Percentiles rank a stretch among this genome's conserved stretches.
phyloP scores from a whole-genome alignment of 176 grass and related monocot genomes.

The Poa pratensis region DNA sequence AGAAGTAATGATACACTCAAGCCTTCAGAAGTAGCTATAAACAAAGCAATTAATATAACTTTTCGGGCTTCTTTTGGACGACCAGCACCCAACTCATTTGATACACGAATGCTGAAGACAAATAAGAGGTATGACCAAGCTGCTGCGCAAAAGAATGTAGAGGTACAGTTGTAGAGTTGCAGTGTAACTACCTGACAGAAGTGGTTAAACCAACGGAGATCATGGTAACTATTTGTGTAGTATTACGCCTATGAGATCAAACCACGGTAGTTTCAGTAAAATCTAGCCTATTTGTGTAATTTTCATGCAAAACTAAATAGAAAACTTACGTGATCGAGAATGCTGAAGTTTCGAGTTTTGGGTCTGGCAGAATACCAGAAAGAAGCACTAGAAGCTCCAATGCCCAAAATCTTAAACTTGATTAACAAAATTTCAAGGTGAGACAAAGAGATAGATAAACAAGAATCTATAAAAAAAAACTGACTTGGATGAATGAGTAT shows the following conservation, averaged over 20 bases:
- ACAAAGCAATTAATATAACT: conserved; percentile 39
- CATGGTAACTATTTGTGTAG: conserved; percentile 57
- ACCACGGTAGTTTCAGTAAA: neutral
- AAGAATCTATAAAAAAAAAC: neutral
- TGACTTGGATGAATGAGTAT: neutral
- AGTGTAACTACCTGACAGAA: conserved; percentile 48
- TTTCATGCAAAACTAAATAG: neutral
- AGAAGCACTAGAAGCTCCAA: conserved; percentile 69
- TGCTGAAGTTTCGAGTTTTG: conserved; percentile 66
- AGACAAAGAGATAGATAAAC: neutral
- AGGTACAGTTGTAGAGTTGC: neutral
- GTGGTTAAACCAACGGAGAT: conserved; percentile 68
- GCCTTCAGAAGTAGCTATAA: conserved; percentile 54
- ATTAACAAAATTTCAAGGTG: neutral
- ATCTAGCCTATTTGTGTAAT: neutral
- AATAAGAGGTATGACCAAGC: conserved; percentile 1
- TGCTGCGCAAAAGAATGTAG: neutral
- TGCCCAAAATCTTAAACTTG: conserved; percentile 61
- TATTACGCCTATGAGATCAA: conserved; percentile 52
- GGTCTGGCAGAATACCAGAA: conserved; percentile 59
- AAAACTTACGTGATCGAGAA: conserved; percentile 58
- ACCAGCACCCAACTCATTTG: conserved; percentile 70
- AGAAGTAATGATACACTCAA: conserved; percentile 47
- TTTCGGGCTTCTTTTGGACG: conserved; percentile 44
- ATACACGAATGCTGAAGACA: conserved; percentile 58